phyloP scores from a whole-genome alignment of 139 green algal genomes.

The Astrephomene gubernaculifera region DNA sequence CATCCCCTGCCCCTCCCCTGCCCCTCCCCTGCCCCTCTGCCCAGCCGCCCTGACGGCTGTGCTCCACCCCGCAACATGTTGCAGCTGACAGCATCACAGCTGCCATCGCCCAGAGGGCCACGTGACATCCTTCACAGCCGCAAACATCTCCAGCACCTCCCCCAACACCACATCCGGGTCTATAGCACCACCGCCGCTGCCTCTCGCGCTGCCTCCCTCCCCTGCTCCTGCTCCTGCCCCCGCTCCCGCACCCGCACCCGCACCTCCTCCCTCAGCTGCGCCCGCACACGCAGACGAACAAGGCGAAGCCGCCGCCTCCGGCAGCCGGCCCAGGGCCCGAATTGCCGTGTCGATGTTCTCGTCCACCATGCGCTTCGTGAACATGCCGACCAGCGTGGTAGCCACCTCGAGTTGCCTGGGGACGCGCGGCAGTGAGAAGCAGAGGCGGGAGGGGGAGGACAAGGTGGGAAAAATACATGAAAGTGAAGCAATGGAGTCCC shows the following conservation, averaged over 20 bases:
- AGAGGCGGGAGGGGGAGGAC: not conserved
- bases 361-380: conserved; percentile 68
- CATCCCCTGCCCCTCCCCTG: not conserved
- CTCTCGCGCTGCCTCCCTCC: too few relatives aligned
- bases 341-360: conserved; percentile 73
- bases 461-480: too few relatives aligned
- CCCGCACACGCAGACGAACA: too few relatives aligned
- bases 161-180: conserved; percentile 19
- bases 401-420: conserved; percentile 68
- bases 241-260: too few relatives aligned
- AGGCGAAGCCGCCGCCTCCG: conserved; percentile 40
- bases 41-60: not conserved
- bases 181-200: not conserved
- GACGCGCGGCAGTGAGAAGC: too few relatives aligned
- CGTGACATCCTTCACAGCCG: conserved; percentile 69
- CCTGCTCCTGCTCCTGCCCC: too few relatives aligned
- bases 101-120: conserved; percentile 79
- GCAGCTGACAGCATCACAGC: conserved; percentile 55
- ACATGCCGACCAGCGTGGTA: conserved; percentile 87
- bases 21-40: not conserved
- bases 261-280: too few relatives aligned
- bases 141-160: conserved; percentile 73
- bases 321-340: conserved; percentile 59
- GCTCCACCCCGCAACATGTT: not conserved
- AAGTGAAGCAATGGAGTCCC: too few relatives aligned